These are phyloP conservation scores for Rhizophagus prolifer DNA, from an alignment of 192 early-diverging fungal species.

Conservation along the genomic window DNA sequence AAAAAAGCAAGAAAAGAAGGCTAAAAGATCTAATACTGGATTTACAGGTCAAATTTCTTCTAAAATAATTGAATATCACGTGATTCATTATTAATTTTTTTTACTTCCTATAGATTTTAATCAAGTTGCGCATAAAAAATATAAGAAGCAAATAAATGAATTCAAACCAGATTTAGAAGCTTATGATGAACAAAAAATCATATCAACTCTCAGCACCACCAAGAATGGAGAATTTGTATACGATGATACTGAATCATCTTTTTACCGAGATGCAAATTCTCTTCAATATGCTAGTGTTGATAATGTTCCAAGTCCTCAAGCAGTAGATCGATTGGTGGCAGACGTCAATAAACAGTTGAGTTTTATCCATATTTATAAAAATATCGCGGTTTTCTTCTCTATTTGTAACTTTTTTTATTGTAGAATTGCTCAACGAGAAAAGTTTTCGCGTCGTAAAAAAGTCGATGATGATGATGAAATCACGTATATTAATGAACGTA, in stretches of 20 bases:
- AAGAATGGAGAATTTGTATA: slow-evolving; percentile 36
- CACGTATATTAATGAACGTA: slow-evolving; percentile 96
- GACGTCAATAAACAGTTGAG: slow-evolving; percentile 57
- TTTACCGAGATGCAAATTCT: slow-evolving; percentile 70
- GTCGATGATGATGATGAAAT: slow-evolving; percentile 84
- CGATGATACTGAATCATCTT: slow-evolving; percentile 41
- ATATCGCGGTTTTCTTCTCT: no score
- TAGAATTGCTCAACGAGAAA: slow-evolving; percentile 55
- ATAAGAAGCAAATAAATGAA: slow-evolving; percentile 71
- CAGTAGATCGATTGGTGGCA: slow-evolving; percentile 66
- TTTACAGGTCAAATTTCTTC: slow-evolving; percentile 67
- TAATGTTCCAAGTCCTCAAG: slow-evolving; percentile 60
- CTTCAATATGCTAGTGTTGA: slow-evolving; percentile 59
- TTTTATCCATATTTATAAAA: no score
- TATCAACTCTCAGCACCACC: slow-evolving; percentile 12
- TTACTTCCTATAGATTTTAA: slow-evolving; percentile 59
- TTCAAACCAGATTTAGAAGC: slow-evolving; percentile 83
- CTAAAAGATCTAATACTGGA: slow-evolving; percentile 62
- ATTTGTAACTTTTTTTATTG: no score
- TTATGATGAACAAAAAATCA: slow-evolving; percentile 69
- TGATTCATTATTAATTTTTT: no score
- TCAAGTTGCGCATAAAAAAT: slow-evolving; percentile 88
- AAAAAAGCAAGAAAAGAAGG: slow-evolving; percentile 73
- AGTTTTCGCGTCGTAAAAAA: slow-evolving; percentile 62
- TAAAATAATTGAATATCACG: no score